These are phyloP conservation scores for Xenosphaeropsis pyriputrescens DNA, from an alignment of 2,329 filamentous ascomycete species.

Conservation along the genomic window DNA sequence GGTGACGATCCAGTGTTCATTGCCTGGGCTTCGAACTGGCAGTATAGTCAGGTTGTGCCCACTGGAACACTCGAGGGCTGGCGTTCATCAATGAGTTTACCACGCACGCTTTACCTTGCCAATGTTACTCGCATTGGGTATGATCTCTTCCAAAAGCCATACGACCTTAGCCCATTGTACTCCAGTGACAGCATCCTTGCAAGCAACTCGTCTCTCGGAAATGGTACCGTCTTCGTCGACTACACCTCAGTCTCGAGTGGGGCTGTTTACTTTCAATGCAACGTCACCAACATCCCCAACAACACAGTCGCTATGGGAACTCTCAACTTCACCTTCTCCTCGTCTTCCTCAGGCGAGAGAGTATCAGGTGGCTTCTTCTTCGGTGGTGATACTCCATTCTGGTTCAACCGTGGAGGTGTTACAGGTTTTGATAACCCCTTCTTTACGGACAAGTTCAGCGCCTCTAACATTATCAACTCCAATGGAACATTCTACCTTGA, in stretches of 20 bases:
- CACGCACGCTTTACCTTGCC: constrained; percentile 32
- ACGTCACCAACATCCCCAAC: constrained; percentile 27
- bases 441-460: constrained; percentile 38
- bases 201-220: constrained; percentile 27
- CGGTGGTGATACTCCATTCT: constrained; percentile 31
- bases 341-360: constrained; percentile 30
- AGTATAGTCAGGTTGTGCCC: constrained; percentile 35
- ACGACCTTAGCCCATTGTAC: constrained; percentile 26
- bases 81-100: constrained; percentile 31
- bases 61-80: constrained; percentile 30
- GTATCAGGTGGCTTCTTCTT: constrained; percentile 33
- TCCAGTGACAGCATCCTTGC: constrained; percentile 29
- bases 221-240: constrained; percentile 31
- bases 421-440: constrained; percentile 35
- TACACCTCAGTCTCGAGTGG: constrained; percentile 33
- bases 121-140: constrained; percentile 32
- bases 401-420: constrained; percentile 31
- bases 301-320: constrained; percentile 12
- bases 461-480: constrained; percentile 28
- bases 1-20: constrained; percentile 13
- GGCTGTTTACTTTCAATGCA: constrained; percentile 37
- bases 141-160: constrained; percentile 31
- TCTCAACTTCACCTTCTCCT: constrained; percentile 36
- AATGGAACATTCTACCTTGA: constrained; percentile 15
- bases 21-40: constrained; percentile 41